These are phyloP conservation scores for Fusarium nurragi DNA, from an alignment of 2,329 filamentous ascomycete species.

Conservation along the genomic window DNA sequence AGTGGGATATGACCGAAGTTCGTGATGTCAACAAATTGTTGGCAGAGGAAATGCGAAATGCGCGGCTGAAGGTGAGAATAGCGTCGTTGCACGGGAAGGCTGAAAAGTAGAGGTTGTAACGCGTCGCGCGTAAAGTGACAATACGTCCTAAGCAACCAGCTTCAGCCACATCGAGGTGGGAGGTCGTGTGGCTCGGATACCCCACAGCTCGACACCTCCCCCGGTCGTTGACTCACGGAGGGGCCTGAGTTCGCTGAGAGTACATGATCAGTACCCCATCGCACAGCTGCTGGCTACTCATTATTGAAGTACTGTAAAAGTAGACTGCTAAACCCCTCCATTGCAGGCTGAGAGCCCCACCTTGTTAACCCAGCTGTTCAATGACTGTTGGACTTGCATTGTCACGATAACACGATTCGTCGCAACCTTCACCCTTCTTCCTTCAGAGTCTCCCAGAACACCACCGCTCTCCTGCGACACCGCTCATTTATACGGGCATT, in stretches of 20 bases:
- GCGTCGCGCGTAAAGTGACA: slow-evolving; percentile 54
- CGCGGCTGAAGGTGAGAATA: slow-evolving; percentile 33
- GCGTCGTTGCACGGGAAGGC: slow-evolving; percentile 41
- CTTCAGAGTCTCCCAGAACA: slow-evolving; percentile 4
- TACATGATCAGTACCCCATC: not conserved
- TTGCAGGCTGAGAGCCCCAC: slow-evolving; percentile 26
- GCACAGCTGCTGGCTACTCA: not conserved
- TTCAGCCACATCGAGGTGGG: slow-evolving; percentile 30
- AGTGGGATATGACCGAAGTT: not conserved
- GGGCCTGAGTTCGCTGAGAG: not conserved
- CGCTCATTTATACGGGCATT: slow-evolving; percentile 13
- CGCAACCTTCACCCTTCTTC: slow-evolving; percentile 24
- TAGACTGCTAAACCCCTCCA: slow-evolving; percentile 33
- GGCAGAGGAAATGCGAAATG: slow-evolving; percentile 25
- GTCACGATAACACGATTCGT: slow-evolving; percentile 38
- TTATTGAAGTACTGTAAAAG: not conserved
- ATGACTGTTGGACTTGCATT: slow-evolving; percentile 37
- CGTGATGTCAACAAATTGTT: slow-evolving; percentile 4
- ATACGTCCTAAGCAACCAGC: not conserved
- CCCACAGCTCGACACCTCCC: slow-evolving; percentile 14
- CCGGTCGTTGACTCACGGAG: slow-evolving; percentile 33
- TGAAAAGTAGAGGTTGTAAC: slow-evolving; percentile 44
- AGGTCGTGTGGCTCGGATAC: slow-evolving; percentile 19
- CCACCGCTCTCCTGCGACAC: slow-evolving; percentile 2
- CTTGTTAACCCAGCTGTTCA: slow-evolving; percentile 22